Base-by-base conservation (phyloP, 768 basidiomycete genomes). In the Suillus clintonianus region DNA sequence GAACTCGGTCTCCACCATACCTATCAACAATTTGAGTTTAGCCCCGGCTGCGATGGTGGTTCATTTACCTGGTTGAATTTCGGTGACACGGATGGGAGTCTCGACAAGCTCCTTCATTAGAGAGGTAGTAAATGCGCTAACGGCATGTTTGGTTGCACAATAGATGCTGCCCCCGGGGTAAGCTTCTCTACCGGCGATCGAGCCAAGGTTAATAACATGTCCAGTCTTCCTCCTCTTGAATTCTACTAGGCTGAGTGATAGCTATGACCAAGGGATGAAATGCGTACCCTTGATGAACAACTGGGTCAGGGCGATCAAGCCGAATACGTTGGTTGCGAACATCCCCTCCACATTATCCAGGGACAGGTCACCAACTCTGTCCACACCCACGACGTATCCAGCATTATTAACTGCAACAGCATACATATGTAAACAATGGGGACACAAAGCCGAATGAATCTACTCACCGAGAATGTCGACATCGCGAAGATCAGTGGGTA, bases 141-240 rank as follows among this genome's bases (percentile, higher is more conserved):
- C 90, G 24, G 92, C 93, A 67, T 86, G 83, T 71, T 95, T 95
- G 15, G 95, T 96, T 5, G 97, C 97, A 65, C 89, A 93, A 77
- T 97, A 99, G 68, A 98, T 91, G 66, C 89, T 85, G 9, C 96
- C 97, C 34, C 95, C 96, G 14, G 88, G 86, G 71, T 99, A 99
- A 5, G 97, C 75, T 71, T 95, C 95, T 10, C 83, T 80, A 56
- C 92, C 95, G 14, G 97, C 96, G 63, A 99, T 86, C 13, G 95
- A 97, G 9, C 97, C 96, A 57, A 99, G 81, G 76, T 97, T 97
- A 79, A 99, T 98, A 69, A 99, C 81, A 79, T 96, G 95, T 0
- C 94, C 93, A 5, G 86, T 79, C 70, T 89, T 86, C 72, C 84
- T 89, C 60, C 79, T 82, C 74, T 90, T 94, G 81, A 95, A 94